Evolutionary conservation across 2,329 filamentous ascomycete species (phyloP).

Genomic region (Sarocladiaceae sp.): DNA sequence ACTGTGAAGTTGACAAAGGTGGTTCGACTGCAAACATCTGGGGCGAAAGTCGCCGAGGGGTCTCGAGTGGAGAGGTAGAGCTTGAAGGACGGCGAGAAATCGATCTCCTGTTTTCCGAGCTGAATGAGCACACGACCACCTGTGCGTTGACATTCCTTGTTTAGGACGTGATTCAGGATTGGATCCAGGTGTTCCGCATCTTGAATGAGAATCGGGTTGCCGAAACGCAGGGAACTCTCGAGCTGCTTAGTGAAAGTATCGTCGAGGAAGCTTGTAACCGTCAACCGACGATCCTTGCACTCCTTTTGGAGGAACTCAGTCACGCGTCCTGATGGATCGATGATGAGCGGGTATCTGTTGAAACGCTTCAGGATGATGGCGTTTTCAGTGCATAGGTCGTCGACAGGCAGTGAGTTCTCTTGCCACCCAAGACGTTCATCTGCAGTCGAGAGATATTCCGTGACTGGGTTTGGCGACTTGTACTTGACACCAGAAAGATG

Average conservation of each 20-base stretch:
- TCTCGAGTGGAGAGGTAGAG: constrained; percentile 93
- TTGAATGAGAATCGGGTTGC: constrained; percentile 96
- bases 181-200: constrained; percentile 96
- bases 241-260: constrained; percentile 97
- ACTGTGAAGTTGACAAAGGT: constrained; percentile 99
- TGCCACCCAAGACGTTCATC: constrained; percentile 96
- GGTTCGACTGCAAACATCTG: constrained; percentile 95
- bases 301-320: constrained; percentile 95
- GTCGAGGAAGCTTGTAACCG: constrained; percentile 95
- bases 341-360: constrained; percentile 97
- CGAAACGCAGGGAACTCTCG: constrained; percentile 93
- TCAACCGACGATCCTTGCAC: constrained; percentile 86
- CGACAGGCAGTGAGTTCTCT: constrained; percentile 84
- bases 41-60: constrained; percentile 90
- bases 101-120: constrained; percentile 96
- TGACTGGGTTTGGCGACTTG: constrained; percentile 90
- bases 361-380: constrained; percentile 96
- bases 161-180: constrained; percentile 95
- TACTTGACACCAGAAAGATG: constrained; percentile 86
- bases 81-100: constrained; percentile 95
- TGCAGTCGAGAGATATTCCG: constrained; percentile 92
- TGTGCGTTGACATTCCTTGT: constrained; percentile 99
- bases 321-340: constrained; percentile 91
- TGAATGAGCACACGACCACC: constrained; percentile 97
- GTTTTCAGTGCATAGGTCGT: constrained; percentile 97